Evolutionary conservation across 441 rosid genomes (phyloP).

Genomic region (Populus hybrid): DNA sequence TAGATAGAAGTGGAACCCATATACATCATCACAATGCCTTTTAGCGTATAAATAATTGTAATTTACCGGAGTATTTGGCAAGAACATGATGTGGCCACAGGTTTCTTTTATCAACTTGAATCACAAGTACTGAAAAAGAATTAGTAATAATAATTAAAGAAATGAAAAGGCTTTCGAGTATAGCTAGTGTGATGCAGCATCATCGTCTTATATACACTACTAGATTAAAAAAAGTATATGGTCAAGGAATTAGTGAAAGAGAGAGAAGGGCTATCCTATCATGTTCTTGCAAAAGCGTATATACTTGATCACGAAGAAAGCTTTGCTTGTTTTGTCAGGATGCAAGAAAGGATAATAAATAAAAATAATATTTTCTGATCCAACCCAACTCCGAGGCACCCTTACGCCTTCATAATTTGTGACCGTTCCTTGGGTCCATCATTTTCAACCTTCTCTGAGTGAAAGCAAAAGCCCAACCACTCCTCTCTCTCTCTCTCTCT

Average conservation of each 20-base stretch:
- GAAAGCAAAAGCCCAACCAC: conserved; percentile 45
- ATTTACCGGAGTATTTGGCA: too few relatives aligned
- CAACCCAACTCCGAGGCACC: background rate
- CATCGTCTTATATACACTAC: too few relatives aligned
- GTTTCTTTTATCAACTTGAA: too few relatives aligned
- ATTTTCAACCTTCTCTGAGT: conserved; percentile 35
- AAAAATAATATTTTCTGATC: conserved; percentile 18
- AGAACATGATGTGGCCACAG: too few relatives aligned
- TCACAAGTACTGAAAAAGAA: too few relatives aligned
- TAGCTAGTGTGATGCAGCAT: background rate
- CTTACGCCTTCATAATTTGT: conserved; percentile 27
- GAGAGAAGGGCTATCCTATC: background rate
- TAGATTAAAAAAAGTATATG: too few relatives aligned
- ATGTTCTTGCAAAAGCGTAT: background rate
- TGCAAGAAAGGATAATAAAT: background rate
- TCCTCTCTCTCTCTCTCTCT: conserved; percentile 12
- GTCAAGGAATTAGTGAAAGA: background rate
- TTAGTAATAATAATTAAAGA: too few relatives aligned
- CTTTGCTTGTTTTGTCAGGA: conserved; percentile 14
- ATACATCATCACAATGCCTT: too few relatives aligned
- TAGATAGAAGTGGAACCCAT: too few relatives aligned
- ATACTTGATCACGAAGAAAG: conserved; percentile 11
- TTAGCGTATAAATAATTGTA: too few relatives aligned
- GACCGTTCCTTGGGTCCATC: conserved; percentile 21
- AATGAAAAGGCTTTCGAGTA: too few relatives aligned